These are phyloP conservation scores for Blastobotrys buckinghamii DNA, from an alignment of 1,139 yeast species.

Conservation along the genomic window DNA sequence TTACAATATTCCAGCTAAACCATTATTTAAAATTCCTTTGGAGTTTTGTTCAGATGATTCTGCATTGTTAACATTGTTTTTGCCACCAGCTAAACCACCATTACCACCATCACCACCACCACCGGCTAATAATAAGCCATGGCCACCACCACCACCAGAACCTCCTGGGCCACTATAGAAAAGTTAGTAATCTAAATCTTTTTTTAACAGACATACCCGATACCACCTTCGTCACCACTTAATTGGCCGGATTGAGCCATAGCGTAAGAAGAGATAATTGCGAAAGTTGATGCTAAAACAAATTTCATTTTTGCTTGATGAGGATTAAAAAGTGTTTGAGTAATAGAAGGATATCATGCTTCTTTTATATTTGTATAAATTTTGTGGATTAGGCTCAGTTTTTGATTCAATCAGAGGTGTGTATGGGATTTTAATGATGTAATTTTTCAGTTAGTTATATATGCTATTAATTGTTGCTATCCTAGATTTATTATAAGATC, in stretches of 20 bases:
- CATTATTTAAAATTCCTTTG: not conserved
- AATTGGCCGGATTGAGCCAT: not conserved
- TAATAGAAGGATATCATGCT: too few relatives aligned
- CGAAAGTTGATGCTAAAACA: not conserved
- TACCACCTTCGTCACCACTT: not conserved
- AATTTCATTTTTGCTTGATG: not conserved
- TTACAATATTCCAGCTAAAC: not conserved
- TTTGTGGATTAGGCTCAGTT: too few relatives aligned
- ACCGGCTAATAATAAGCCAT: not conserved
- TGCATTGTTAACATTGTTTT: not conserved
- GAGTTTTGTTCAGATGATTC: not conserved
- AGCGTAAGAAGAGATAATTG: not conserved
- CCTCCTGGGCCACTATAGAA: not conserved
- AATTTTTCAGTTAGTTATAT: too few relatives aligned
- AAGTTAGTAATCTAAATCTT: not conserved
- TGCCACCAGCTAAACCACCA: constrained; percentile 1
- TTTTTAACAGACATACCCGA: not conserved
- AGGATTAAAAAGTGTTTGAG: not conserved
- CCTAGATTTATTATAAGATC: too few relatives aligned
- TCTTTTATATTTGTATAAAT: too few relatives aligned
- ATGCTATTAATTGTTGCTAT: too few relatives aligned
- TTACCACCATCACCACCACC: not conserved
- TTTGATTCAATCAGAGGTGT: too few relatives aligned
- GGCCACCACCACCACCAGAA: not conserved
- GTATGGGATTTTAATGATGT: too few relatives aligned